Evolutionary conservation across 768 basidiomycete genomes (phyloP), one percentile per base, ranked within the genome.

Genomic region (Heimioporus sp.): DNA sequence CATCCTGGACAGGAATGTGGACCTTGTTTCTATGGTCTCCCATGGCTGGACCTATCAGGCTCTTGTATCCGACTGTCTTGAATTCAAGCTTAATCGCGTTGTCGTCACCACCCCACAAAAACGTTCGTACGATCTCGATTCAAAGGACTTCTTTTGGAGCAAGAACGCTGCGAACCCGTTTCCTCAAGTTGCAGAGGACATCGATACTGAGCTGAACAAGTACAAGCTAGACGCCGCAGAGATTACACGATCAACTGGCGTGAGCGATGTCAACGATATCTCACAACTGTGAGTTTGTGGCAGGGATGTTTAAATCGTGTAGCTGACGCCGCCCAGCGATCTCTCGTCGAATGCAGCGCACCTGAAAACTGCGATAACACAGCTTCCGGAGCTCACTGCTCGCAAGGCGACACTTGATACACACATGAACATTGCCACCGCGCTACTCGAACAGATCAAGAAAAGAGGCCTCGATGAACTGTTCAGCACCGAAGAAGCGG

Each of bases 21-120:
- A 99, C 64, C 78, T 99, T 13, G 89, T 93, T 2, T 88, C 97
- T 9, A 90, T 95, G 77, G 66, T 99, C 17, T 88, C 90, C 2
- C 97, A 99, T 64, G 95, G 95, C 3, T 99, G 97, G 97, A 98
- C 97, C 36, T 99, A 99, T 63, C 97, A 99, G 72, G 93, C 97
- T 0, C 82, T 99, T 28, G 90, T 98, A 1, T 97, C 96, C 21
- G 97, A 99, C 66, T 98, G 97, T 59, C 82, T 99, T 34, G 90
- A 96, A 52, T 95, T 99, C 78, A 95, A 91, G 69, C 80, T 99
- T 16, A 98, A 98, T 69, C 85, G 96, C 8, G 93, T 99, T 7
- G 84, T 91, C 1, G 86, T 99, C 31, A 78, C 83, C 2, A 80
- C 80, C 46, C 79, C 87, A 48, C 87, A 72, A 87, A 92, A 73